Conservation (phyloP, 768 basidiomycete genomes). For the Psilocybe sp. region DNA sequence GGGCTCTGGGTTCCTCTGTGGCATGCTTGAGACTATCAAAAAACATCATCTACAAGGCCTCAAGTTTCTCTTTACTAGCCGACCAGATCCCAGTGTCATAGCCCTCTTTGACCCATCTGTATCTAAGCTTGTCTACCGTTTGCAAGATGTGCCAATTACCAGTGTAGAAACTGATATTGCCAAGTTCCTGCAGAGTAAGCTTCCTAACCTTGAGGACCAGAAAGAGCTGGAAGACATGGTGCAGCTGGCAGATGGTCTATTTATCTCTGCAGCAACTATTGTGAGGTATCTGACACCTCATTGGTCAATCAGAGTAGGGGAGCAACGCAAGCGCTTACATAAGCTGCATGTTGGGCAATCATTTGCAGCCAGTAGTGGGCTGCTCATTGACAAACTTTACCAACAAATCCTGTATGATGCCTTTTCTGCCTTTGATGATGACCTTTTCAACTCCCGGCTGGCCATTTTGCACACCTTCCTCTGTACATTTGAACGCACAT, state of each 20-base stretch:
- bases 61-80: constrained; percentile 22
- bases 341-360: not conserved
- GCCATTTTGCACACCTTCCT: constrained; percentile 16
- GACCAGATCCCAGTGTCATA: constrained; percentile 13
- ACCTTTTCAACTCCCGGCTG: constrained; percentile 6
- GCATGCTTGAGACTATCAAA: constrained; percentile 12
- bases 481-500: constrained; percentile 12
- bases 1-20: constrained; percentile 14
- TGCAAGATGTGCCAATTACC: not conserved
- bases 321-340: not conserved
- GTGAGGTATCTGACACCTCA: constrained; percentile 11
- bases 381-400: constrained; percentile 8
- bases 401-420: constrained; percentile 9
- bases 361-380: not conserved
- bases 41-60: constrained; percentile 9
- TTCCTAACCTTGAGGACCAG: not conserved
- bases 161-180: not conserved
- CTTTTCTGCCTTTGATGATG: constrained; percentile 5
- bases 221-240: constrained; percentile 7
- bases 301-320: not conserved
- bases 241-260: constrained; percentile 11
- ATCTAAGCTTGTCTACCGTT: not conserved
- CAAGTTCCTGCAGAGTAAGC: not conserved
- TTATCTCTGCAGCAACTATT: constrained; percentile 19
- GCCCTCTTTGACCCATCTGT: not conserved